Conservation (phyloP, 192 early-diverging fungal species). For the Rhizophagus sp. region DNA sequence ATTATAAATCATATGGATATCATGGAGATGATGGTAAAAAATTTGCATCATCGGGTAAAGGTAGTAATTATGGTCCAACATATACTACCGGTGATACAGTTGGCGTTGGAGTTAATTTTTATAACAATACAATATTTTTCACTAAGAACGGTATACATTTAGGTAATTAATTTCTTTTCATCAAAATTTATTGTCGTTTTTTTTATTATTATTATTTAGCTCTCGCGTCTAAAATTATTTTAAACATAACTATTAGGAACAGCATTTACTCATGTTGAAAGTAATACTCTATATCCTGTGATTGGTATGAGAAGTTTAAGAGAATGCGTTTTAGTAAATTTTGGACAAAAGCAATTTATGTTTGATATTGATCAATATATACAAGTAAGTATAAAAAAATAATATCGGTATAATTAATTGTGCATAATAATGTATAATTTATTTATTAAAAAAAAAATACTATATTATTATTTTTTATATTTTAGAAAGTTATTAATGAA, state of each 20-base stretch:
- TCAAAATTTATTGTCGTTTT: background rate
- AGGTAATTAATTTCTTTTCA: constrained; percentile 38
- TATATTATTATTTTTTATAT: no score
- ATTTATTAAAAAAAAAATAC: no score
- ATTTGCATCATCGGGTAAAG: background rate
- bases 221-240: background rate
- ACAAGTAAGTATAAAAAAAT: constrained; percentile 35
- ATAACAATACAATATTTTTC: constrained; percentile 72
- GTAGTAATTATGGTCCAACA: constrained; percentile 13
- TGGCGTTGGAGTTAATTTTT: constrained; percentile 91
- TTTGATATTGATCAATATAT: constrained; percentile 74
- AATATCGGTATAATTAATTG: no score
- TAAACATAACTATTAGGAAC: background rate
- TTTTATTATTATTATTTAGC: background rate
- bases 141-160: constrained; percentile 91
- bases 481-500: no score
- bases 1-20: constrained; percentile 88
- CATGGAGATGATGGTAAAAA: constrained; percentile 69
- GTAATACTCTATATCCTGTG: constrained; percentile 58
- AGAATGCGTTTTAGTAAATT: constrained; percentile 73
- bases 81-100: constrained; percentile 89
- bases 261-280: background rate
- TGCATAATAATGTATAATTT: no score
- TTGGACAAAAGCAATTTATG: constrained; percentile 67
- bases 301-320: constrained; percentile 72